Evolutionary conservation across 2,329 filamentous ascomycete species (phyloP).

Genomic region (Didymella pomorum): DNA sequence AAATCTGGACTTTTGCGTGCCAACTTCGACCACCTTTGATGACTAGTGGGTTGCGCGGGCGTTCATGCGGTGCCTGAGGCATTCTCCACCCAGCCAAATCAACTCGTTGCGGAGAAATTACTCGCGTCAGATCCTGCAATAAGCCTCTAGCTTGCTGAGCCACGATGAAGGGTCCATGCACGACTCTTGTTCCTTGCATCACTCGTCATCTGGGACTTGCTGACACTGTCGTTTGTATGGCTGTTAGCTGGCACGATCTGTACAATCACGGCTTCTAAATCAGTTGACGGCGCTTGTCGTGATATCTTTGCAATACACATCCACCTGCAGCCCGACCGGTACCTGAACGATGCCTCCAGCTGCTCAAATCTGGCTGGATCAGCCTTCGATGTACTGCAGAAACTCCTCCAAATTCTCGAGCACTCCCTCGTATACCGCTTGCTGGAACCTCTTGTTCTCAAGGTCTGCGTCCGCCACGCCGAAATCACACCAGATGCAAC

Average conservation of each 20-base stretch:
- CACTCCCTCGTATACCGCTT: background rate
- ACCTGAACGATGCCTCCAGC: too few relatives aligned
- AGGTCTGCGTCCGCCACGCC: background rate
- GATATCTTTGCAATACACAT: too few relatives aligned
- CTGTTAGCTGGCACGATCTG: too few relatives aligned
- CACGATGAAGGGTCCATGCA: slow-evolving; percentile 17
- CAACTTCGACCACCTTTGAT: slow-evolving; percentile 1
- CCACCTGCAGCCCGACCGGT: too few relatives aligned
- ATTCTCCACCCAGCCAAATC: slow-evolving; percentile 19
- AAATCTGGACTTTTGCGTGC: slow-evolving; percentile 5
- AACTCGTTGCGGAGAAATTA: slow-evolving; percentile 20
- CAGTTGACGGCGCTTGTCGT: too few relatives aligned
- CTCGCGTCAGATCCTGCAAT: slow-evolving; percentile 25
- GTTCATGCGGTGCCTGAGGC: slow-evolving; percentile 19
- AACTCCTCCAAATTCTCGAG: background rate
- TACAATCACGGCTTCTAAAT: too few relatives aligned
- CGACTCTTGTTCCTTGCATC: slow-evolving; percentile 1
- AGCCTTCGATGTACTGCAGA: too few relatives aligned
- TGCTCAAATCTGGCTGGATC: too few relatives aligned
- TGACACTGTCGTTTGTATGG: background rate
- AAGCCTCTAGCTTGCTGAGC: slow-evolving; percentile 16
- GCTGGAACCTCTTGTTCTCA: background rate
- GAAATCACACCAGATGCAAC: background rate
- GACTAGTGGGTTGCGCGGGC: slow-evolving; percentile 5
- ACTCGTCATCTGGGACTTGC: background rate